A percentile compares a stretch with the other conserved stretches of the same genome.
Conservation (phyloP, 768 basidiomycete species). For the Mycena rebaudengoi region DNA sequence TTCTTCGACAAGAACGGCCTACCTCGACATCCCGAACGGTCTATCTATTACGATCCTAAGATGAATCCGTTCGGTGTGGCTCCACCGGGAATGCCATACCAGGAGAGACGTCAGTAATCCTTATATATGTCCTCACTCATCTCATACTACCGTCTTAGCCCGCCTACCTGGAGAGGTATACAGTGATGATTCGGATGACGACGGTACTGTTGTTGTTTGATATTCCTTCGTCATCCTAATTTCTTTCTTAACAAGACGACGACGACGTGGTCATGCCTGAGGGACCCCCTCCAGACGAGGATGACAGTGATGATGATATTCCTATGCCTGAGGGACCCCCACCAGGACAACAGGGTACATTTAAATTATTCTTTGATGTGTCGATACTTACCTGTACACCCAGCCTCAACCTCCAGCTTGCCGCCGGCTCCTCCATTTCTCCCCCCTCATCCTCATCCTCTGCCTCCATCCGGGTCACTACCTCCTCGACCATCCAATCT, state of each 20-base stretch:
- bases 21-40: slow-evolving; percentile 89
- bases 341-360: slow-evolving; percentile 43
- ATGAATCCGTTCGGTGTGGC: slow-evolving; percentile 95
- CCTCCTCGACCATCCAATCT: slow-evolving; percentile 32
- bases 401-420: slow-evolving; percentile 14
- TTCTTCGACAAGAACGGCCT: slow-evolving; percentile 86
- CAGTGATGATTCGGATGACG: slow-evolving; percentile 62
- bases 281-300: slow-evolving; percentile 67
- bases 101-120: slow-evolving; percentile 80
- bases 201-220: no score
- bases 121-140: neutral
- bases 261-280: slow-evolving; percentile 74
- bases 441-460: slow-evolving; percentile 27
- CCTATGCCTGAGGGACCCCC: slow-evolving; percentile 89
- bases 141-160: slow-evolving; percentile 47
- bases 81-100: slow-evolving; percentile 97
- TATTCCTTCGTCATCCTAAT: no score
- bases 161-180: slow-evolving; percentile 68
- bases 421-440: slow-evolving; percentile 21
- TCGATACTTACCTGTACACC: neutral
- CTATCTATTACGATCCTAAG: slow-evolving; percentile 90
- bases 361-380: neutral
- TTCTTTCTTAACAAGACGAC: slow-evolving; percentile 31
- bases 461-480: slow-evolving; percentile 9
- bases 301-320: slow-evolving; percentile 83